phyloP scores from a whole-genome alignment of 2,329 filamentous ascomycete species.

The Orbilia javanica region DNA sequence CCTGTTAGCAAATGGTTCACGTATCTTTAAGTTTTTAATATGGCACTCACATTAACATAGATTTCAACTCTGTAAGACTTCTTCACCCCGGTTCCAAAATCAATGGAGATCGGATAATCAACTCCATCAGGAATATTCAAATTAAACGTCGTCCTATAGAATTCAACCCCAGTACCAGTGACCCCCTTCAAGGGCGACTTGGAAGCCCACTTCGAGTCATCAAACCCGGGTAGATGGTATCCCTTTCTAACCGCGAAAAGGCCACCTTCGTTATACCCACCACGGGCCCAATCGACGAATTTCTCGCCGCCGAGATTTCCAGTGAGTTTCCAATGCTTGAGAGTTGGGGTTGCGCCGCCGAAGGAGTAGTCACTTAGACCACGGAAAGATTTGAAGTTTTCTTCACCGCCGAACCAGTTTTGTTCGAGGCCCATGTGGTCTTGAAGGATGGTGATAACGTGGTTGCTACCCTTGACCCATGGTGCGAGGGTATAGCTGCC shows the following conservation, averaged over 20 bases:
- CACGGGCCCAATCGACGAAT: constrained; percentile 72
- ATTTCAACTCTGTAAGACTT: constrained; percentile 73
- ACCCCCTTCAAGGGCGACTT: constrained; percentile 67
- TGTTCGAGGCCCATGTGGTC: constrained; percentile 81
- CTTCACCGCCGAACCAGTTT: constrained; percentile 73
- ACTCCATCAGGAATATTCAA: constrained; percentile 71
- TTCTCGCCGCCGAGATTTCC: constrained; percentile 77
- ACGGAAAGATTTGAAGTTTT: constrained; percentile 70
- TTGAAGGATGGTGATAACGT: constrained; percentile 77
- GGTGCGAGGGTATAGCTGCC: constrained; percentile 72
- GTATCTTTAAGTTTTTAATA: not conserved
- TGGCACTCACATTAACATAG: constrained; percentile 74
- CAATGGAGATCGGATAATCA: constrained; percentile 74
- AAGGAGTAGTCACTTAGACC: constrained; percentile 75
- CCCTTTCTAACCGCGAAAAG: constrained; percentile 72
- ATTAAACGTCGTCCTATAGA: constrained; percentile 71
- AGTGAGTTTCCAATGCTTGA: constrained; percentile 75
- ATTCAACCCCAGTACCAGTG: constrained; percentile 70
- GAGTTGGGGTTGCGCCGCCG: constrained; percentile 66
- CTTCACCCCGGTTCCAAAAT: constrained; percentile 69
- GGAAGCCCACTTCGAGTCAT: constrained; percentile 67
- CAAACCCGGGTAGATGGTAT: constrained; percentile 72
- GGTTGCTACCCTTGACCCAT: constrained; percentile 67
- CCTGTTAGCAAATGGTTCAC: not conserved
- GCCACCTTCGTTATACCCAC: constrained; percentile 76